Evolutionary conservation across 1,139 yeast species (phyloP).

Genomic region (Torulaspora globosa): DNA sequence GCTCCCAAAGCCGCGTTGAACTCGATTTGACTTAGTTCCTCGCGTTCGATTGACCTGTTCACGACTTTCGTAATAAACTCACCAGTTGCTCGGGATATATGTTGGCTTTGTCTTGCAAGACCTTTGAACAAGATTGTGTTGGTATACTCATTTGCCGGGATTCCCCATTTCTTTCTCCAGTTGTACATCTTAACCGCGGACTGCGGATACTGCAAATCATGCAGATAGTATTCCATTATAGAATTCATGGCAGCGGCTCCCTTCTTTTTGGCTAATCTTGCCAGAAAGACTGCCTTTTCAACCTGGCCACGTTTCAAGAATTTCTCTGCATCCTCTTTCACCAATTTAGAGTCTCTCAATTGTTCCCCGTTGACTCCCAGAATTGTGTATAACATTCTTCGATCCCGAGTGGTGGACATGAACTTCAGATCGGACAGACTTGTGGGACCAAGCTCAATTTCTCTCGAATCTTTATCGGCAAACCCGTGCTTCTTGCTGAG

Average conservation of each 20-base stretch:
- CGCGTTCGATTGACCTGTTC: conserved; percentile 17
- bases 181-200: conserved; percentile 49
- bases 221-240: conserved; percentile 48
- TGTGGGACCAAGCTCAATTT: conserved; percentile 37
- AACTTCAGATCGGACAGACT: conserved; percentile 36
- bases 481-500: conserved; percentile 22
- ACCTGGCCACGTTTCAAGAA: conserved; percentile 48
- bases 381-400: conserved; percentile 46
- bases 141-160: conserved; percentile 51
- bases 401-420: conserved; percentile 38
- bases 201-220: conserved; percentile 39
- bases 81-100: conserved; percentile 25
- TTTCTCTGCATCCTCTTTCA: conserved; percentile 50
- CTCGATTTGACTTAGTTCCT: conserved; percentile 25
- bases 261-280: conserved; percentile 46
- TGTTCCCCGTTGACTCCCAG: conserved; percentile 57
- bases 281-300: conserved; percentile 51
- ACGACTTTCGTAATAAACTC: conserved; percentile 25
- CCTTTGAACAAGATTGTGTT: conserved; percentile 57
- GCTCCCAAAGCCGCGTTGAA: conserved; percentile 36
- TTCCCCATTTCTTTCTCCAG: conserved; percentile 58
- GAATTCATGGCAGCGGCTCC: conserved; percentile 63
- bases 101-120: conserved; percentile 40
- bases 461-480: conserved; percentile 28
- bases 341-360: conserved; percentile 51